A percentile compares a stretch with the other conserved stretches of the same genome.
These are phyloP conservation scores for Maudiozyma humilis DNA, from an alignment of 1,139 yeast genomes.

Conservation along the genomic window DNA sequence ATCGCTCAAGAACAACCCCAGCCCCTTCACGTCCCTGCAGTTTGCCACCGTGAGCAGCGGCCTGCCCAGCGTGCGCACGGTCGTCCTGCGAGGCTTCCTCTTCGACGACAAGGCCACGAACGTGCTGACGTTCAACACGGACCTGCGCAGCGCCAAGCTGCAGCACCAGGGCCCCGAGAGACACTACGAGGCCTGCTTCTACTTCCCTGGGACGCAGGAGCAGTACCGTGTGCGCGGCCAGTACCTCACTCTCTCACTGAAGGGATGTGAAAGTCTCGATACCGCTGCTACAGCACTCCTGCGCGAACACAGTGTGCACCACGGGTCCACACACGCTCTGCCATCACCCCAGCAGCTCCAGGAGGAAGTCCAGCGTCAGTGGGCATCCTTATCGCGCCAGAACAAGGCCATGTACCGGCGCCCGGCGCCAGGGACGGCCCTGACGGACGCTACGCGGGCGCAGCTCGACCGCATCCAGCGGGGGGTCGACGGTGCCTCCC, in stretches of 20 bases:
- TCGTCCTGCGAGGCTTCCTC: slow-evolving; percentile 66
- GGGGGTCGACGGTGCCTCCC: slow-evolving; percentile 78
- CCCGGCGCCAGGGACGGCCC: slow-evolving; percentile 57
- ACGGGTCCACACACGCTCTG: slow-evolving; percentile 9
- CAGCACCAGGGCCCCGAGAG: slow-evolving; percentile 35
- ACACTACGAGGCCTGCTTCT: slow-evolving; percentile 65
- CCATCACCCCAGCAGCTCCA: slow-evolving; percentile 59
- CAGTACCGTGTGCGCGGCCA: slow-evolving; percentile 69
- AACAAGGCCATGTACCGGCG: slow-evolving; percentile 60
- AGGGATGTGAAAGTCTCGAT: slow-evolving; percentile 9
- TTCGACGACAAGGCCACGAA: slow-evolving; percentile 63
- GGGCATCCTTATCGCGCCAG: slow-evolving; percentile 50
- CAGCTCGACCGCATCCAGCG: slow-evolving; percentile 62
- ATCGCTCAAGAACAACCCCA: slow-evolving; percentile 41
- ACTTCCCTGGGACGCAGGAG: slow-evolving; percentile 50
- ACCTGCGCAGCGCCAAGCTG: slow-evolving; percentile 58
- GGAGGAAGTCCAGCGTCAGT: slow-evolving; percentile 51
- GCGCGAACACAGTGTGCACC: slow-evolving; percentile 18
- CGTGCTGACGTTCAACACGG: slow-evolving; percentile 63
- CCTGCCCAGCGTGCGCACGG: slow-evolving; percentile 45
- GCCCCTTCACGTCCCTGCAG: slow-evolving; percentile 50
- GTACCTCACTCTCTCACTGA: slow-evolving; percentile 32
- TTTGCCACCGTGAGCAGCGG: slow-evolving; percentile 56
- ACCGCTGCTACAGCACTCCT: slow-evolving; percentile 11
- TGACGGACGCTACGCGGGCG: slow-evolving; percentile 51